Conservation (phyloP, 2,329 filamentous ascomycete species). For the Pseudogymnoascus sp. region DNA sequence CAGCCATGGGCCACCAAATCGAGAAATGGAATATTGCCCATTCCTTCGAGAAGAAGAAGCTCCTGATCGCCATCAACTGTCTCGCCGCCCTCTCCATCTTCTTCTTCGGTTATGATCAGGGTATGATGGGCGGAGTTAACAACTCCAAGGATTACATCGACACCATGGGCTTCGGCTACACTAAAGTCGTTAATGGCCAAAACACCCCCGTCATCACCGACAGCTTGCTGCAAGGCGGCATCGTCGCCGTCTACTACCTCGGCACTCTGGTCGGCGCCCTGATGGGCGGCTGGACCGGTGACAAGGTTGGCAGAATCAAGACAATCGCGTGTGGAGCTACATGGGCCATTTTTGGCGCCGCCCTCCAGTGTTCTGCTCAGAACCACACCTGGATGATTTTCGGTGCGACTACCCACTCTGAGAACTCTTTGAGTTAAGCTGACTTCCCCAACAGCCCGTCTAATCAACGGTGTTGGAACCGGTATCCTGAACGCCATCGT, state of each 20-base stretch:
- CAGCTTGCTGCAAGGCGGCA: conserved; percentile 54
- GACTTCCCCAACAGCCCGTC: conserved; percentile 35
- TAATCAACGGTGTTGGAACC: conserved; percentile 58
- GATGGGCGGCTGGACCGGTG: conserved; percentile 55
- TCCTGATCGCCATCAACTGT: conserved; percentile 55
- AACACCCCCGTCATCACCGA: conserved; percentile 49
- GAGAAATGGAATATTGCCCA: conserved; percentile 40
- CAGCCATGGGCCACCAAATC: conserved; percentile 17
- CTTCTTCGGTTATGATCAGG: conserved; percentile 47
- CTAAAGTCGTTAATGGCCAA: conserved; percentile 36
- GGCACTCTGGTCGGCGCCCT: conserved; percentile 58
- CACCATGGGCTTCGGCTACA: conserved; percentile 56
- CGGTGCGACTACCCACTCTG: conserved; percentile 33
- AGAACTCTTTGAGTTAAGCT: background rate
- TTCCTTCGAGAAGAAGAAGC: conserved; percentile 44
- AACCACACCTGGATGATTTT: conserved; percentile 65
- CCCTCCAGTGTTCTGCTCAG: conserved; percentile 57
- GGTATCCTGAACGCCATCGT: conserved; percentile 64
- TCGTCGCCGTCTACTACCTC: conserved; percentile 49
- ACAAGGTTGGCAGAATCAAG: conserved; percentile 53
- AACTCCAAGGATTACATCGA: conserved; percentile 56
- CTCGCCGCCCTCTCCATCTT: conserved; percentile 59
- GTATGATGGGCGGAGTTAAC: conserved; percentile 58
- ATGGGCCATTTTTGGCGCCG: conserved; percentile 54
- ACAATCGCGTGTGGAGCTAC: conserved; percentile 52